Percentiles rank a stretch among this genome's conserved stretches.
These are phyloP conservation scores for Fusarium sp. DNA, from an alignment of 2,329 filamentous ascomycete species.

Conservation along the genomic window DNA sequence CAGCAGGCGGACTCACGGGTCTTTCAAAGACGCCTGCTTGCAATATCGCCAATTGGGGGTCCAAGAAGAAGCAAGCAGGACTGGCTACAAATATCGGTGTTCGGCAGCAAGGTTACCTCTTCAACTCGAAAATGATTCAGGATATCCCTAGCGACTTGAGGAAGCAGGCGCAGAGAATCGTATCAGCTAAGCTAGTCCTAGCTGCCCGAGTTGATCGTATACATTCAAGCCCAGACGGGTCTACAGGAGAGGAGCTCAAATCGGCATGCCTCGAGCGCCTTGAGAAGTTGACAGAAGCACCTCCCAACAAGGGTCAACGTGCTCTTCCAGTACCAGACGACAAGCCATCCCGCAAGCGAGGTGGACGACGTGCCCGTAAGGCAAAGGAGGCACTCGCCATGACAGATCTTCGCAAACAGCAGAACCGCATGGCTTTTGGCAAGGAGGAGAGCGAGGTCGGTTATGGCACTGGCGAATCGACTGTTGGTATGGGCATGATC, in stretches of 20 bases:
- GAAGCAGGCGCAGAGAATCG: conserved; percentile 93
- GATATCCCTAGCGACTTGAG: conserved; percentile 88
- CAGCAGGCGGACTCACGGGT: conserved; percentile 87
- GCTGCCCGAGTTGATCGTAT: conserved; percentile 91
- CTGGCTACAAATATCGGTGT: conserved; percentile 93
- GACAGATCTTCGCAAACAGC: conserved; percentile 95
- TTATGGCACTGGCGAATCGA: conserved; percentile 86
- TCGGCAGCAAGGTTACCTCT: conserved; percentile 92
- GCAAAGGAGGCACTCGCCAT: conserved; percentile 97
- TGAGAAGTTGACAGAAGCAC: conserved; percentile 91
- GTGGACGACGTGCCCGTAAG: conserved; percentile 88
- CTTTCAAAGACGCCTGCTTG: conserved; percentile 93
- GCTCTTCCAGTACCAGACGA: conserved; percentile 94
- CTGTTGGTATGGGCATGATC: conserved; percentile 94
- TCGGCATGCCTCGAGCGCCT: conserved; percentile 85
- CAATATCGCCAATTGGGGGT: conserved; percentile 90
- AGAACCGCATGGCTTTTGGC: conserved; percentile 95
- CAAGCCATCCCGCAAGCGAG: conserved; percentile 92
- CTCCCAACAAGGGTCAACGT: conserved; percentile 86
- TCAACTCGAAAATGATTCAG: conserved; percentile 89
- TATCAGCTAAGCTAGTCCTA: conserved; percentile 92
- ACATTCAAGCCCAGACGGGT: conserved; percentile 83
- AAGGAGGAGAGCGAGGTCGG: conserved; percentile 95
- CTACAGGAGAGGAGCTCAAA: conserved; percentile 83
- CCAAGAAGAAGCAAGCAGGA: conserved; percentile 85